These are phyloP conservation scores for Coniophora puteana DNA, from an alignment of 1,284 basidiomycete genomes.

Conservation along the genomic window DNA sequence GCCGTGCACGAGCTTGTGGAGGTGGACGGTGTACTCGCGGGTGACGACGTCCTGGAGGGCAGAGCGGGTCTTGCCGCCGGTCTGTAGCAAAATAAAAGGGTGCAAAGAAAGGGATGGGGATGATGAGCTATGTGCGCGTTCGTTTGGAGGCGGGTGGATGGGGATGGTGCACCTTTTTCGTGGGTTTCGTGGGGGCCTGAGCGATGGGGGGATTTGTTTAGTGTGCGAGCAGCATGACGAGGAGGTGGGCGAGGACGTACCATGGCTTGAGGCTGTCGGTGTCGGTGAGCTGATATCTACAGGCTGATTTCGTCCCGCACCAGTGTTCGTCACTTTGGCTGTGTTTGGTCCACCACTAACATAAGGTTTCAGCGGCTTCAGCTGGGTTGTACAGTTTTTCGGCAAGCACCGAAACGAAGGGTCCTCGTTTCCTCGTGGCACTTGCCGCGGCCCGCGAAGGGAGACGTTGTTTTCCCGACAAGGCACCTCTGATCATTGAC, in stretches of 20 bases:
- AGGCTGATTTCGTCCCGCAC: no score
- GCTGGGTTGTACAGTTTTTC: slow-evolving; percentile 28
- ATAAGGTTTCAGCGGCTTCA: slow-evolving; percentile 35
- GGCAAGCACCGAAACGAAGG: slow-evolving; percentile 16
- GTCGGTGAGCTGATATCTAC: slow-evolving; percentile 39
- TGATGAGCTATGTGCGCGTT: slow-evolving; percentile 4
- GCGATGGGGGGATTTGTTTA: slow-evolving; percentile 45
- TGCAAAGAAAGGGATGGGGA: slow-evolving; percentile 6
- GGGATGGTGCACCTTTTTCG: no score
- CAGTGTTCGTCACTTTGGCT: slow-evolving; percentile 25
- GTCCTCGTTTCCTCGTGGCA: background rate
- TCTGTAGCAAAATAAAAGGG: slow-evolving; percentile 36
- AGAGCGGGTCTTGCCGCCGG: slow-evolving; percentile 82
- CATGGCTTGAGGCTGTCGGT: slow-evolving; percentile 59
- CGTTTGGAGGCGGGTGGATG: background rate
- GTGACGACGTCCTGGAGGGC: slow-evolving; percentile 96
- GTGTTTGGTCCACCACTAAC: slow-evolving; percentile 18
- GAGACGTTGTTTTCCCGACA: no score
- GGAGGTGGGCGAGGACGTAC: slow-evolving; percentile 33
- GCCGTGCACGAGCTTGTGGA: slow-evolving; percentile 91
- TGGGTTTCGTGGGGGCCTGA: no score
- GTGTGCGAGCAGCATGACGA: slow-evolving; percentile 25
- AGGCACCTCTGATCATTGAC: no score
- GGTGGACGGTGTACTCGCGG: slow-evolving; percentile 94
- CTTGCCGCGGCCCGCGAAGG: background rate